phyloP scores from a whole-genome alignment of 352 stramenopile species.

The Phytophthora multivora region DNA sequence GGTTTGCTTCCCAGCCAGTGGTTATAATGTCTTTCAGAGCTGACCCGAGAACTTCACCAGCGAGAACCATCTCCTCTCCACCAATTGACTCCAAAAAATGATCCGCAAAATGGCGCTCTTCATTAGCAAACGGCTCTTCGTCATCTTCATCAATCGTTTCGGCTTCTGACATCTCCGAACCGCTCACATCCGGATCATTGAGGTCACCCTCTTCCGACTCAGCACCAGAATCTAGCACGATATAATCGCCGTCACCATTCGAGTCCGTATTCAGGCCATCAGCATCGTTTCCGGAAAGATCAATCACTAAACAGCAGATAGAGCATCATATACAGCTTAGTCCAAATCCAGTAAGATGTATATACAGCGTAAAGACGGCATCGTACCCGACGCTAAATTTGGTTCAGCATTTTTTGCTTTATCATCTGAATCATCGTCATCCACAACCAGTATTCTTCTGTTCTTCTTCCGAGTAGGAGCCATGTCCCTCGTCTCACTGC shows the following conservation, averaged over 20 bases:
- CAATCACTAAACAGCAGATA: not conserved
- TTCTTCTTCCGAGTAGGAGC: too few relatives aligned
- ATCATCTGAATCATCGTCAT: too few relatives aligned
- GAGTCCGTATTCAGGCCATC: not conserved
- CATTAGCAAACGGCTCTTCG: not conserved
- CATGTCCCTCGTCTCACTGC: too few relatives aligned
- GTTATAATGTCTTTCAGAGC: not conserved
- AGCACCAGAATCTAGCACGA: not conserved
- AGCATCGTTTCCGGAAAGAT: not conserved
- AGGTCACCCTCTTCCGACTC: constrained; percentile 3
- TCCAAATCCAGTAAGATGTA: too few relatives aligned
- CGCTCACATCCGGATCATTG: constrained; percentile 4
- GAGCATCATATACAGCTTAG: not conserved
- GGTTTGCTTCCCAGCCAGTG: not conserved
- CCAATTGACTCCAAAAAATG: not conserved
- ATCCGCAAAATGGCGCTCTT: constrained; percentile 12
- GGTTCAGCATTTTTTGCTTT: too few relatives aligned
- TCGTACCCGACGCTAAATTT: too few relatives aligned
- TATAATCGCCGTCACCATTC: not conserved
- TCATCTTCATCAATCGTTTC: constrained; percentile 5
- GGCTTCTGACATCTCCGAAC: not conserved
- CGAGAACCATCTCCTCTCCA: not conserved
- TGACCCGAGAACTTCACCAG: constrained; percentile 1
- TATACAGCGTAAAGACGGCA: too few relatives aligned
- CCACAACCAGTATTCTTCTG: too few relatives aligned